phyloP scores from a whole-genome alignment of 257 asterid genomes.

The Mitragyna speciosa region DNA sequence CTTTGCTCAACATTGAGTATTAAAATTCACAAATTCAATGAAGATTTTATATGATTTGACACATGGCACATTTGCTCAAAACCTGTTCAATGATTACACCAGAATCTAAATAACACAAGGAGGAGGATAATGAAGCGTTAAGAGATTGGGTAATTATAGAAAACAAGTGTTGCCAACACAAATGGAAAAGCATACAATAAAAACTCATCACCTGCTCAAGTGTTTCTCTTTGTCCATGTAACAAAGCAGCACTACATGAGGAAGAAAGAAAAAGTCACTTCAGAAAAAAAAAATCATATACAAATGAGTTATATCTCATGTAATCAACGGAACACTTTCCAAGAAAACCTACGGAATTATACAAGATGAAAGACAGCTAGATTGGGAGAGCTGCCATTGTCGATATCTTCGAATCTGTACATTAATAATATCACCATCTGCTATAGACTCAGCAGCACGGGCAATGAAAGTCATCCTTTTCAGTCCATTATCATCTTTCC shows the following conservation, averaged over 20 bases:
- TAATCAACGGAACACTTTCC: conserved; percentile 4
- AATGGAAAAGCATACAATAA: conserved; percentile 8
- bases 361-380: conserved; percentile 72
- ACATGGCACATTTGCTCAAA: neutral
- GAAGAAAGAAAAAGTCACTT: conserved; percentile 20
- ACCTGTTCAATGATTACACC: neutral
- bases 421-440: conserved; percentile 89
- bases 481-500: conserved; percentile 77
- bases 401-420: conserved; percentile 90
- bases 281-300: neutral
- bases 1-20: neutral
- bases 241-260: conserved; percentile 70
- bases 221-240: conserved; percentile 84
- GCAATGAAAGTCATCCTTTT: conserved; percentile 74
- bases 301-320: conserved; percentile 1
- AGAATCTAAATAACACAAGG: neutral
- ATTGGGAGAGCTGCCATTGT: conserved; percentile 97
- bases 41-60: neutral
- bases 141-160: neutral
- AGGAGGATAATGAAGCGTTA: neutral
- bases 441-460: conserved; percentile 94
- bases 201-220: conserved; percentile 72
- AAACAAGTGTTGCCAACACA: neutral
- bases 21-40: neutral
- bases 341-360: conserved; percentile 74